These are phyloP conservation scores for Colletotrichum sp. DNA, from an alignment of 2,329 filamentous ascomycete genomes.

Conservation along the genomic window DNA sequence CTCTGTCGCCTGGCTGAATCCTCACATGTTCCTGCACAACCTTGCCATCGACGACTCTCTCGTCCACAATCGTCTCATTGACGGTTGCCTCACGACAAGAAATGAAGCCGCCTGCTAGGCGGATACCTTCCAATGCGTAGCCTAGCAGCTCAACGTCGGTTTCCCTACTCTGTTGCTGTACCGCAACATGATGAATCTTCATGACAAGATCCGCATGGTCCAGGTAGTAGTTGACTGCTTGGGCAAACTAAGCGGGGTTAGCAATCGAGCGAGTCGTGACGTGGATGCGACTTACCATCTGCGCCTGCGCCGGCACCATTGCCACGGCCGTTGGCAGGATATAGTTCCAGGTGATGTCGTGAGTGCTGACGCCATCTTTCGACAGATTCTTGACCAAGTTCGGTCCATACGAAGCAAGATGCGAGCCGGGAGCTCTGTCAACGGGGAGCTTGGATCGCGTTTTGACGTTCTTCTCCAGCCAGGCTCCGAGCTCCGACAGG, in stretches of 20 bases:
- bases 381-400: conserved; percentile 69
- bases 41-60: conserved; percentile 48
- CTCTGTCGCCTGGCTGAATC: conserved; percentile 61
- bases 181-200: conserved; percentile 66
- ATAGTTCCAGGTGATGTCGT: conserved; percentile 75
- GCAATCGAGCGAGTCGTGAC: neutral
- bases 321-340: conserved; percentile 71
- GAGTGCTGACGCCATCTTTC: conserved; percentile 64
- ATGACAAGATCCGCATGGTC: conserved; percentile 62
- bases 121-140: conserved; percentile 75
- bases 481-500: conserved; percentile 63
- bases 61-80: conserved; percentile 49
- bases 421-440: conserved; percentile 51
- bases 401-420: conserved; percentile 66
- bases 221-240: conserved; percentile 77
- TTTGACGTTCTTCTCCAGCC: conserved; percentile 67
- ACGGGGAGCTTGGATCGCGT: conserved; percentile 50
- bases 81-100: conserved; percentile 62
- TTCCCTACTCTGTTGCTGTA: conserved; percentile 57
- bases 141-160: conserved; percentile 69
- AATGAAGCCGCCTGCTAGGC: conserved; percentile 67
- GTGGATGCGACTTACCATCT: conserved; percentile 54
- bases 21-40: conserved; percentile 34
- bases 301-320: conserved; percentile 73
- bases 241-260: conserved; percentile 62